Conservation (phyloP, 1,284 basidiomycete genomes). For the Somion occarium region DNA sequence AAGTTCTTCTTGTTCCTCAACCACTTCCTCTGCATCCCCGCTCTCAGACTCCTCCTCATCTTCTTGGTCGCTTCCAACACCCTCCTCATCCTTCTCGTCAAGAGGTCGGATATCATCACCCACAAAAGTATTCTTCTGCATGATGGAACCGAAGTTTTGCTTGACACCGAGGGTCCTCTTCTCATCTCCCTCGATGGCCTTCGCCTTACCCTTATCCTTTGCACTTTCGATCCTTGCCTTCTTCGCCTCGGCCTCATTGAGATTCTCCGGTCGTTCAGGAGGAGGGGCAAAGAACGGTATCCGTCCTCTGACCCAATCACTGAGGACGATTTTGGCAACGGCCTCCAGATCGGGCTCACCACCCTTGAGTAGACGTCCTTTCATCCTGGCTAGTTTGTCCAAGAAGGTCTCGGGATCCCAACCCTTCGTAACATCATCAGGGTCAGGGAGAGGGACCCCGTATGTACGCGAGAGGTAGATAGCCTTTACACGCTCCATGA, state of each 20-base stretch:
- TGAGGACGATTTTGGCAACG: slow-evolving; percentile 92
- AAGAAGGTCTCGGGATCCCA: slow-evolving; percentile 82
- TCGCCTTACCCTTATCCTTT: slow-evolving; percentile 32
- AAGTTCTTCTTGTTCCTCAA: slow-evolving; percentile 10
- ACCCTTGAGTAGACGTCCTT: slow-evolving; percentile 89
- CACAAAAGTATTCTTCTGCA: slow-evolving; percentile 82
- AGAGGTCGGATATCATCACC: slow-evolving; percentile 64
- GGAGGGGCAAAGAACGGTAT: slow-evolving; percentile 87
- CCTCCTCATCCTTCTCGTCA: slow-evolving; percentile 41
- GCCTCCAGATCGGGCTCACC: slow-evolving; percentile 93
- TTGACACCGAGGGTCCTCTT: slow-evolving; percentile 49
- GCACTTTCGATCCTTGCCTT: slow-evolving; percentile 41
- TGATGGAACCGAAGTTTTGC: slow-evolving; percentile 73
- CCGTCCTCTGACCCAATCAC: slow-evolving; percentile 97
- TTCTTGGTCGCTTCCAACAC: slow-evolving; percentile 18
- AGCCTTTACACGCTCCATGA: slow-evolving; percentile 89
- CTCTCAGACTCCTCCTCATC: slow-evolving; percentile 4
- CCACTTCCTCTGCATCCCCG: slow-evolving; percentile 7
- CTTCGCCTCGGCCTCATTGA: slow-evolving; percentile 62
- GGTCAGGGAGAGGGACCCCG: slow-evolving; percentile 63
- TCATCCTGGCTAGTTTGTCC: slow-evolving; percentile 84
- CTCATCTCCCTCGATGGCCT: slow-evolving; percentile 26
- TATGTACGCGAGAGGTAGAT: slow-evolving; percentile 94
- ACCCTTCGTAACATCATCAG: slow-evolving; percentile 40
- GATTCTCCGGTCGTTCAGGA: slow-evolving; percentile 65